phyloP scores from a whole-genome alignment of 2,329 filamentous ascomycete species.

The Dothideomycetes sp. region DNA sequence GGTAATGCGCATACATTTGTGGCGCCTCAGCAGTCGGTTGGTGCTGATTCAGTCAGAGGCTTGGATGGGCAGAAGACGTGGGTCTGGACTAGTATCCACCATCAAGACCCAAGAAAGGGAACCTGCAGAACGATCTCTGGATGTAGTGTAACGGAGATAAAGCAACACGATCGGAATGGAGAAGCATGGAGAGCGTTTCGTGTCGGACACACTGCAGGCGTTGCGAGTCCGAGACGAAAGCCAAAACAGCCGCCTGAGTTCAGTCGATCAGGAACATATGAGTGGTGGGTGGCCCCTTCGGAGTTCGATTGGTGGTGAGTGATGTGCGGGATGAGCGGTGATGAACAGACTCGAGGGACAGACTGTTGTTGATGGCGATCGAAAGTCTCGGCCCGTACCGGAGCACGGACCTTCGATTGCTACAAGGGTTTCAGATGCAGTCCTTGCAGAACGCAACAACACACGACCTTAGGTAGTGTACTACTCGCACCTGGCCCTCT shows the following conservation, averaged over 20 bases:
- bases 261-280: constrained; percentile 7
- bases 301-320: constrained; percentile 6
- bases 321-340: not conserved
- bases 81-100: too few species aligned
- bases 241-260: not conserved
- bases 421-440: too few species aligned
- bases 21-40: too few species aligned
- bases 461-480: too few species aligned
- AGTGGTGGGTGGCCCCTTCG: constrained; percentile 4
- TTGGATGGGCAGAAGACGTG: too few species aligned
- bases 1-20: too few species aligned
- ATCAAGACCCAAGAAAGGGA: constrained; percentile 7
- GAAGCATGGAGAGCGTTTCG: too few species aligned
- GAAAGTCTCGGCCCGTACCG: constrained; percentile 10
- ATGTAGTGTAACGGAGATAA: constrained; percentile 5
- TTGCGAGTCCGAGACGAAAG: constrained; percentile 4
- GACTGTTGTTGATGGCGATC: constrained; percentile 6
- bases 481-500: too few species aligned
- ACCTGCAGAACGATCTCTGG: constrained; percentile 5
- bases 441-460: too few species aligned
- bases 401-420: constrained; percentile 4
- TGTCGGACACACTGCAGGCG: too few species aligned
- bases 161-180: not conserved
- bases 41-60: too few species aligned
- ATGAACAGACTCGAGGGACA: constrained; percentile 1